Evolutionary conservation across 805 yeast species (phyloP), one percentile per base, ranked within the genome.

Genomic region (Zygoascus tannicola): DNA sequence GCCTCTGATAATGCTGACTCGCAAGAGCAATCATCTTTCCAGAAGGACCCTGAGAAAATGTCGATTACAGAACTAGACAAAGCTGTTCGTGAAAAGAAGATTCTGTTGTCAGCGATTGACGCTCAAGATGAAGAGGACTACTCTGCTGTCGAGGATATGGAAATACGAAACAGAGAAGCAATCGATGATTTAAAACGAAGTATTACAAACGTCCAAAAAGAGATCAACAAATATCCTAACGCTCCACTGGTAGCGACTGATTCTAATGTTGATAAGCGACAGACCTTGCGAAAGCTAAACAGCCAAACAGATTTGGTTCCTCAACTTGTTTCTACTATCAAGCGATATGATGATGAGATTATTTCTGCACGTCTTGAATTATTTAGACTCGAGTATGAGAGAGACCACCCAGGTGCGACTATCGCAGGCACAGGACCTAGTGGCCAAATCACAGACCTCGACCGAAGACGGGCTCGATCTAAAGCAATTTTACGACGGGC

Each of bases 401-500:
- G 72, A 52, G 76, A 76, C 50, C 74, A 83, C 55, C 95, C 96
- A 8, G 73, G 77, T 2, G 71, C 80, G 2, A 71, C 86, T 63
- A 71, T 81, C 40, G 68, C 71, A 22, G 97, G 96, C 3, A 76
- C 92, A 4, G 97, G 97, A 5, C 81, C 86, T 38, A 78, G 81
- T 56, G 97, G 97, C 23, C 77, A 78, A 47, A 75, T 86, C 5
- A 88, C 97, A 2, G 96, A 85, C 21, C 64, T 77, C 12, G 97
- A 88, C 58, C 74, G 83, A 47, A 75, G 83, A 50, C 82, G 83
- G 54, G 92, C 90, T 33, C 80, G 75, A 53, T 80, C 85, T 35
- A 81, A 83, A 57, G 94, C 90, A 34, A 69, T 92, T 53, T 78
- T 80, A 50, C 84, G 88, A 41, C 75, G 95, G 53, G 87, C 90